Conservation (phyloP, 2,329 filamentous ascomycete species). For the Phaeosphaeria sp. region DNA sequence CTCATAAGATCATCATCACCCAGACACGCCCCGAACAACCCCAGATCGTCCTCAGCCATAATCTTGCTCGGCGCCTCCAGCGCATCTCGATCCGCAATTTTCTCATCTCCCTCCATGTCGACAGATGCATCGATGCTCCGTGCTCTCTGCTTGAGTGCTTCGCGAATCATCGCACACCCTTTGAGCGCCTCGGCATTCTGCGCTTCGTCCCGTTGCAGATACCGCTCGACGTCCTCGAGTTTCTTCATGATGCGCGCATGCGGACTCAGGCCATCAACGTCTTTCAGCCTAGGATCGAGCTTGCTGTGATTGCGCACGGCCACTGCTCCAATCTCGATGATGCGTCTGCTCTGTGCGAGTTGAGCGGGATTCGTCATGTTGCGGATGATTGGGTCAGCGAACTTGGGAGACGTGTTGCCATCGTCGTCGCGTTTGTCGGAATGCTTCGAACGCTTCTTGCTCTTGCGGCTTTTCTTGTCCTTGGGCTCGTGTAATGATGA, state of each 20-base stretch:
- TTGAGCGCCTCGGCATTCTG: constrained; percentile 20
- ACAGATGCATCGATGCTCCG: neutral
- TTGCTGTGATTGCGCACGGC: constrained; percentile 18
- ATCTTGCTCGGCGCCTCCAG: constrained; percentile 10
- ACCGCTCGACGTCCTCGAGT: constrained; percentile 24
- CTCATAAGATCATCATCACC: constrained; percentile 13
- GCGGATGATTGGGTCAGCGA: constrained; percentile 6
- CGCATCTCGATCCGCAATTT: neutral
- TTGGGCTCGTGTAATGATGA: constrained; percentile 14
- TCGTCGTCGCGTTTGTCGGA: neutral
- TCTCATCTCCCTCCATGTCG: neutral
- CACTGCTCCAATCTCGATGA: constrained; percentile 43
- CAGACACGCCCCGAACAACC: constrained; percentile 2
- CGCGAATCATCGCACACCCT: constrained; percentile 27
- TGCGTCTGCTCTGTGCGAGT: constrained; percentile 21
- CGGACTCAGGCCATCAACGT: neutral
- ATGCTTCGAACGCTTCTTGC: neutral
- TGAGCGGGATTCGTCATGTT: constrained; percentile 30
- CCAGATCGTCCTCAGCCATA: neutral
- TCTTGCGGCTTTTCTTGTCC: neutral
- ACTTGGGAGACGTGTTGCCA: neutral
- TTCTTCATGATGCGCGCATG: constrained; percentile 14
- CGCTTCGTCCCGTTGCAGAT: constrained; percentile 13
- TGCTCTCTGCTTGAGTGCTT: neutral
- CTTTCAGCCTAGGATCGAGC: constrained; percentile 8